These are phyloP conservation scores for Candida pseudocylindracea DNA, from an alignment of 1,139 yeast genomes.

Conservation along the genomic window DNA sequence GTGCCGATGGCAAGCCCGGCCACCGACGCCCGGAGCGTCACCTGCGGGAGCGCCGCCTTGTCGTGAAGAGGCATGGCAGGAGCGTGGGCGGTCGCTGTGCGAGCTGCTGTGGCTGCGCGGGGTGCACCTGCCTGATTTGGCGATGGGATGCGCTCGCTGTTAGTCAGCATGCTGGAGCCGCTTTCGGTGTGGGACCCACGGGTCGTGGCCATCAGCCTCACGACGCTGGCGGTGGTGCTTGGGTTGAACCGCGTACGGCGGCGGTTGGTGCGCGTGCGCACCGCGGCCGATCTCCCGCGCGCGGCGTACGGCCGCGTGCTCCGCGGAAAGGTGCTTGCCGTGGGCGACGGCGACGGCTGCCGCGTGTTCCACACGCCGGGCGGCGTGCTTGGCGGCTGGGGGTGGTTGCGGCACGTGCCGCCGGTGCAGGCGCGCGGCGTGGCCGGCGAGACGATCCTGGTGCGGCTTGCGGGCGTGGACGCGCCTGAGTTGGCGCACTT, in stretches of 20 bases:
- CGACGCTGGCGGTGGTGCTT: too few species aligned
- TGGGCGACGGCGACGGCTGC: slow-evolving; percentile 94
- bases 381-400: slow-evolving; percentile 78
- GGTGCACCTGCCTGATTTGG: too few species aligned
- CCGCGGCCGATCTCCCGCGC: too few species aligned
- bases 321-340: slow-evolving; percentile 63
- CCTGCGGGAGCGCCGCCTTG: slow-evolving; percentile 28
- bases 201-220: too few species aligned
- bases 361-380: slow-evolving; percentile 90
- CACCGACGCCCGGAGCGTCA: slow-evolving; percentile 46
- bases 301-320: too few species aligned
- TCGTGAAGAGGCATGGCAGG: slow-evolving; percentile 2
- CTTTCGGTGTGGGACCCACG: too few species aligned
- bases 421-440: slow-evolving; percentile 16
- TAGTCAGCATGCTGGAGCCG: too few species aligned
- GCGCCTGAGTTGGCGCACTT: slow-evolving; percentile 95
- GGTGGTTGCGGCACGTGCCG: slow-evolving; percentile 47
- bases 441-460: slow-evolving; percentile 35
- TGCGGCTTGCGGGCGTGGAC: slow-evolving; percentile 86
- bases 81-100: too few species aligned
- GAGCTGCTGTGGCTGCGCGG: too few species aligned
- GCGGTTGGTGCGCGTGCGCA: too few species aligned
- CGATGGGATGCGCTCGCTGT: too few species aligned
- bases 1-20: slow-evolving; percentile 68
- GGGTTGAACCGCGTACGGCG: too few species aligned